Evolutionary conservation across 345 rosid genomes (phyloP).

Genomic region (Sisymbrium altissimum): DNA sequence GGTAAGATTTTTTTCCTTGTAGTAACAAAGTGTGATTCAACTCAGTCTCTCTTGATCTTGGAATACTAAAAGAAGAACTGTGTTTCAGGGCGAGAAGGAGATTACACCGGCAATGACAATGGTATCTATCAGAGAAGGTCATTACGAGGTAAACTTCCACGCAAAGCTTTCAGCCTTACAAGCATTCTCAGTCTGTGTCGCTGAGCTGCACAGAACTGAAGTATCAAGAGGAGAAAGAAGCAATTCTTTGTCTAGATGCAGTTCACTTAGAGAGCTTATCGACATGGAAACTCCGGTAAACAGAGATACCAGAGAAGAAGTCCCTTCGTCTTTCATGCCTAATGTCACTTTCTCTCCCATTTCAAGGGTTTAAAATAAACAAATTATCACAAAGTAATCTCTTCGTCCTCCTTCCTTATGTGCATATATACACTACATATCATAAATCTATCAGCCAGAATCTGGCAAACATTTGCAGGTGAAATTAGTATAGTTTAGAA

Average conservation of each 20-base stretch:
- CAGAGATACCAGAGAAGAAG: slow-evolving; percentile 31
- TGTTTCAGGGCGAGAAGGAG: slow-evolving; percentile 64
- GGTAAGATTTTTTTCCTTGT: slow-evolving; percentile 40
- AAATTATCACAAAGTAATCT: slow-evolving; percentile 2
- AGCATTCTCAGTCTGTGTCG: slow-evolving; percentile 87
- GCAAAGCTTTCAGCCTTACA: slow-evolving; percentile 81
- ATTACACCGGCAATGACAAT: slow-evolving; percentile 38
- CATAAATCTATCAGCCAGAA: slow-evolving; percentile 4
- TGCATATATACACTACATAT: slow-evolving; percentile 8
- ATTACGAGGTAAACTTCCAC: slow-evolving; percentile 63
- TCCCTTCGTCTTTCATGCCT: slow-evolving; percentile 51
- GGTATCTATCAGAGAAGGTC: slow-evolving; percentile 51
- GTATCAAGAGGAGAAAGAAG: slow-evolving; percentile 32
- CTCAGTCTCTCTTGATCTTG: neutral
- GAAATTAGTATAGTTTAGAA: neutral
- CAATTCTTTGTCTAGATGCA: slow-evolving; percentile 40
- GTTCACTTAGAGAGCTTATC: slow-evolving; percentile 66
- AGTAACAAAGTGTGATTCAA: neutral
- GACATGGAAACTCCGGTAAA: slow-evolving; percentile 54
- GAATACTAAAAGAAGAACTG: neutral
- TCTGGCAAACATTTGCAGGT: neutral
- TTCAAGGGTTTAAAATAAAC: slow-evolving; percentile 72
- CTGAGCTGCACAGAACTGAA: slow-evolving; percentile 56
- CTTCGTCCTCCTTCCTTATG: neutral
- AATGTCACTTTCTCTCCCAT: slow-evolving; percentile 92